Evolutionary conservation across 2,329 filamentous ascomycete genomes (phyloP).

Genomic region (Fusarium sterilihyphosum): DNA sequence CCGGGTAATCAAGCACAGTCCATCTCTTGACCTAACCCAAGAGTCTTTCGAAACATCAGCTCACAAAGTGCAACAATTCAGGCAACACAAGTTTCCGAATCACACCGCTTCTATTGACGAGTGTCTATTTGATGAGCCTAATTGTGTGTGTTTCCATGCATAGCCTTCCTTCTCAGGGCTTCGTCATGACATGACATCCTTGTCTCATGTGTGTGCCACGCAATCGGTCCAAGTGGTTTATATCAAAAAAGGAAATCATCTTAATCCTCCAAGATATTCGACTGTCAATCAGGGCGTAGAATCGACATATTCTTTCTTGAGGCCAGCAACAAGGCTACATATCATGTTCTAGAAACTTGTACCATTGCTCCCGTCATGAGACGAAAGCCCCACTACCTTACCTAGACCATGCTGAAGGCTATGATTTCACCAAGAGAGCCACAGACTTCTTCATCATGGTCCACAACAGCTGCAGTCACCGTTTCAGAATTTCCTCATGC

Average conservation of each 20-base stretch:
- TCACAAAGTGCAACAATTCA: conserved; percentile 8
- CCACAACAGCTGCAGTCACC: conserved; percentile 3
- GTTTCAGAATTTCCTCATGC: conserved; percentile 1
- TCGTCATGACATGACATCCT: conserved; percentile 1
- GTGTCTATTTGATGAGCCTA: not conserved
- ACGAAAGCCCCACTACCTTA: not conserved
- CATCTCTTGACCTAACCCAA: conserved; percentile 24
- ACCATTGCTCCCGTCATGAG: not conserved
- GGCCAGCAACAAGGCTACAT: not conserved
- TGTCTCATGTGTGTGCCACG: conserved; percentile 33
- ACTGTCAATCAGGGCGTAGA: not conserved
- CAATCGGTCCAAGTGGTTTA: conserved; percentile 13
- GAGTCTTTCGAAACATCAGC: conserved; percentile 27
- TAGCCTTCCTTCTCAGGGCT: not conserved
- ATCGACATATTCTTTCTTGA: not conserved
- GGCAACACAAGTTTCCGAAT: conserved; percentile 4
- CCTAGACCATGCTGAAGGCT: not conserved
- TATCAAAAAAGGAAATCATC: not conserved
- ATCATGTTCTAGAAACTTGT: not conserved
- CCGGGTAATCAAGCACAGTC: conserved; percentile 31
- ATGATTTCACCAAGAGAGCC: not conserved
- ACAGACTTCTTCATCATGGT: not conserved
- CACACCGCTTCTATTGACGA: conserved; percentile 27
- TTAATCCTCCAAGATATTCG: not conserved
- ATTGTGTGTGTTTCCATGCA: conserved; percentile 9